Evolutionary conservation across 2,329 filamentous ascomycete genomes (phyloP).

Genomic region (Ceratocystis variospora): DNA sequence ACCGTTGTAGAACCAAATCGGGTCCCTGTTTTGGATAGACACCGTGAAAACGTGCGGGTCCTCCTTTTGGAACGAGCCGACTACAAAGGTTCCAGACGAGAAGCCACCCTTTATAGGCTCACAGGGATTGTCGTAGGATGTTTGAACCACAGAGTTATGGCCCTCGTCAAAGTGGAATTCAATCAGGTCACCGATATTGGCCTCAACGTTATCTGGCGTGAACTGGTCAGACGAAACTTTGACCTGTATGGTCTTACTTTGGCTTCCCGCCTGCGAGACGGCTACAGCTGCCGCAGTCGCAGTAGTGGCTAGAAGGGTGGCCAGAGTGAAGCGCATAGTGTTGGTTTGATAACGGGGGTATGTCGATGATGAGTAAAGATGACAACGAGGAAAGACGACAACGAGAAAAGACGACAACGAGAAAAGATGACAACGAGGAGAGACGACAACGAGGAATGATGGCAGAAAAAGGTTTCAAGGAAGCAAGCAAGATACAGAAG

Average conservation of each 20-base stretch:
- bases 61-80: not conserved
- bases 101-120: conserved; percentile 25
- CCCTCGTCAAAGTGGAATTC: conserved; percentile 41
- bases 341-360: not conserved
- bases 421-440: too few relatives aligned
- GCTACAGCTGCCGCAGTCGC: not conserved
- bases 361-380: too few relatives aligned
- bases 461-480: too few relatives aligned
- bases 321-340: not conserved
- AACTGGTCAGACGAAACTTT: not conserved
- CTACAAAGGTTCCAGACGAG: not conserved
- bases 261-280: not conserved
- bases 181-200: conserved; percentile 36
- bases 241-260: not conserved
- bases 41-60: not conserved
- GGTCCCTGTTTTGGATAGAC: conserved; percentile 31
- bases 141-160: conserved; percentile 37
- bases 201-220: conserved; percentile 24
- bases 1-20: conserved; percentile 53
- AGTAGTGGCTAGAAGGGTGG: not conserved
- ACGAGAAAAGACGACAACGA: not conserved
- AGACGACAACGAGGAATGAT: too few relatives aligned
- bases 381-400: not conserved
- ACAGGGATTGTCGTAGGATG: conserved; percentile 33
- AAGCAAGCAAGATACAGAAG: too few relatives aligned